A percentile compares a stretch with the other conserved stretches of the same genome.
Evolutionary conservation across 2,329 filamentous ascomycete genomes (phyloP).

Genomic region (Chaetomium globosum): DNA sequence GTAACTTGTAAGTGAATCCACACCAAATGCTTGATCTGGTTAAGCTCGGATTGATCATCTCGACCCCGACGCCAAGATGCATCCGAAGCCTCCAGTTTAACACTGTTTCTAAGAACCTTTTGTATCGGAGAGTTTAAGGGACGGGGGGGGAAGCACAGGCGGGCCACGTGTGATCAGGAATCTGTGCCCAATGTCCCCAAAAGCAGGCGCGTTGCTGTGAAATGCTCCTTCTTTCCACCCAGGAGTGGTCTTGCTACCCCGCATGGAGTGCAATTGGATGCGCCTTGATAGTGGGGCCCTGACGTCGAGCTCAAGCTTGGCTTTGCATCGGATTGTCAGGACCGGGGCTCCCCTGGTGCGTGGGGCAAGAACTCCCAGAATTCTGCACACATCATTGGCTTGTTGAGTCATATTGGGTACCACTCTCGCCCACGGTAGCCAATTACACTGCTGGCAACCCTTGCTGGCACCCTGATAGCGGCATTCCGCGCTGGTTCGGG

Average conservation of each 20-base stretch:
- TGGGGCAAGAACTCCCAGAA: constrained; percentile 16
- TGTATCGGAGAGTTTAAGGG: neutral
- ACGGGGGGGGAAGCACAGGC: no score
- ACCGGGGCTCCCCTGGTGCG: constrained; percentile 24
- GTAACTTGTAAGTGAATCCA: constrained; percentile 12
- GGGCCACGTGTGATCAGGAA: neutral
- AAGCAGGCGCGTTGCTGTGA: neutral
- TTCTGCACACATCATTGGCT: constrained; percentile 31
- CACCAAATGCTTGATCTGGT: constrained; percentile 17
- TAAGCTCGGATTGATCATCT: constrained; percentile 13
- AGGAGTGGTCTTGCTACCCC: constrained; percentile 31
- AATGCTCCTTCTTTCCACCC: neutral
- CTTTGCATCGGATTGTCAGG: constrained; percentile 26
- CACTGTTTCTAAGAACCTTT: neutral
- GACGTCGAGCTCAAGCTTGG: constrained; percentile 35
- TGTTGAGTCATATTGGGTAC: neutral
- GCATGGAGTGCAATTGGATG: constrained; percentile 32
- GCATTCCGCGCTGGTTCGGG: constrained; percentile 24
- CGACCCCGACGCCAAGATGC: neutral
- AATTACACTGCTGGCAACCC: constrained; percentile 21
- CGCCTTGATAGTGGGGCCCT: constrained; percentile 30
- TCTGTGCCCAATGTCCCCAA: constrained; percentile 6
- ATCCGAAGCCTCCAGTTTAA: neutral
- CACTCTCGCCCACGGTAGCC: constrained; percentile 27
- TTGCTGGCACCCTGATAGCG: constrained; percentile 27